These are phyloP conservation scores for Chytriomyces sp. DNA, from an alignment of 192 early-diverging fungal species.

Conservation along the genomic window DNA sequence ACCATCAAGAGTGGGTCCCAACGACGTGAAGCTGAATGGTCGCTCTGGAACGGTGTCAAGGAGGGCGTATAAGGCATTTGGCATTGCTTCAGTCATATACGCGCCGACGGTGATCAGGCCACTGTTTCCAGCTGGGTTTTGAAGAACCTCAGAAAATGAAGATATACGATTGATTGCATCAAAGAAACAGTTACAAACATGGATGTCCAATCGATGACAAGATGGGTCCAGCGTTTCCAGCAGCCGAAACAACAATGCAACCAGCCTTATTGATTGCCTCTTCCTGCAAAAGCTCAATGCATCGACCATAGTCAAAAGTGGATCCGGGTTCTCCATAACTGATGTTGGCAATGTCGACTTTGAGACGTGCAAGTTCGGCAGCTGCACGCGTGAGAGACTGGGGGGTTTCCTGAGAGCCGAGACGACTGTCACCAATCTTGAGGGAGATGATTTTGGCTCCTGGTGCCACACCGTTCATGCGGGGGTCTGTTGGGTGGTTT, in stretches of 20 bases:
- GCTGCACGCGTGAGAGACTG: constrained; percentile 81
- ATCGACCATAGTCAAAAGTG: constrained; percentile 75
- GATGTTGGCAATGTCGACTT: constrained; percentile 56
- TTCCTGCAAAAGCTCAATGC: constrained; percentile 76
- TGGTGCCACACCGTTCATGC: constrained; percentile 90
- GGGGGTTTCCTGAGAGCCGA: constrained; percentile 81
- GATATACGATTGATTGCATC: no score
- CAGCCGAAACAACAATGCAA: constrained; percentile 85
- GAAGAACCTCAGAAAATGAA: background rate
- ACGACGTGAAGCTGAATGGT: constrained; percentile 86
- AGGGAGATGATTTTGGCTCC: constrained; percentile 94
- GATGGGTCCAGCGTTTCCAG: constrained; percentile 92
- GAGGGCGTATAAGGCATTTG: constrained; percentile 85
- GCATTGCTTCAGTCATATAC: constrained; percentile 82
- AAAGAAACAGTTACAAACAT: constrained; percentile 63
- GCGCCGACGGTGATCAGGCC: constrained; percentile 92
- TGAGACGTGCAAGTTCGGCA: constrained; percentile 58
- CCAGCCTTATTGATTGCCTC: constrained; percentile 85
- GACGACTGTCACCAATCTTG: constrained; percentile 85
- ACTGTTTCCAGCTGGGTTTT: constrained; percentile 39
- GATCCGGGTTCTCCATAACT: constrained; percentile 32
- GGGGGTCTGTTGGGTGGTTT: constrained; percentile 76
- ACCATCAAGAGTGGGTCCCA: constrained; percentile 87
- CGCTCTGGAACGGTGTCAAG: constrained; percentile 78
- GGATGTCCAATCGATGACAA: constrained; percentile 85